Conservation (phyloP, 1,284 basidiomycete genomes). For the Sanghuangporus sanghuang region DNA sequence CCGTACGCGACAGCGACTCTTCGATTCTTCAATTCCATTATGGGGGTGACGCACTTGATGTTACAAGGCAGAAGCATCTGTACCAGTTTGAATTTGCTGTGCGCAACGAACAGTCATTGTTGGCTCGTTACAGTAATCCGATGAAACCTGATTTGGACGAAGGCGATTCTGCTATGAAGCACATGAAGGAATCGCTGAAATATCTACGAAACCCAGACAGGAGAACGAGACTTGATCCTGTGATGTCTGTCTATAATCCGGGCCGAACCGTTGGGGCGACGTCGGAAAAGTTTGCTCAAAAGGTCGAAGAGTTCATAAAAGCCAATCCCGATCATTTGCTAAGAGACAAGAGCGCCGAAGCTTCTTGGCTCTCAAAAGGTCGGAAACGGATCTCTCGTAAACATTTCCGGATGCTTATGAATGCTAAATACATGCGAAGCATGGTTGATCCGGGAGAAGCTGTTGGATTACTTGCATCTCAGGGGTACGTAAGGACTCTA, state of each 20-base stretch:
- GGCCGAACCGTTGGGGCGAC: slow-evolving; percentile 83
- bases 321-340: slow-evolving; percentile 77
- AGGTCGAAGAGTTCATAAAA: slow-evolving; percentile 78
- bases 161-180: slow-evolving; percentile 60
- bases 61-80: slow-evolving; percentile 92
- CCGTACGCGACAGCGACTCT: slow-evolving; percentile 92
- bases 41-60: slow-evolving; percentile 95
- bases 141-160: slow-evolving; percentile 60
- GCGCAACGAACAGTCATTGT: slow-evolving; percentile 79
- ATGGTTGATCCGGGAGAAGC: slow-evolving; percentile 97
- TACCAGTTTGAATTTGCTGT: slow-evolving; percentile 93
- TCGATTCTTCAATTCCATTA: slow-evolving; percentile 97
- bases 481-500: slow-evolving; percentile 61
- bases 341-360: slow-evolving; percentile 47
- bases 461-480: slow-evolving; percentile 95
- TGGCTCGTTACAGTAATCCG: slow-evolving; percentile 68
- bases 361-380: slow-evolving; percentile 35
- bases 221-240: slow-evolving; percentile 62
- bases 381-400: slow-evolving; percentile 49
- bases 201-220: slow-evolving; percentile 45
- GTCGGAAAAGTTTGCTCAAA: slow-evolving; percentile 88
- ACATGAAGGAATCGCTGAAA: slow-evolving; percentile 94
- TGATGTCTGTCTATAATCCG: slow-evolving; percentile 76
- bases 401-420: slow-evolving; percentile 78
- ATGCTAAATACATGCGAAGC: slow-evolving; percentile 88